Base-by-base conservation (phyloP, 768 basidiomycete genomes). In the Mycena floridula region DNA sequence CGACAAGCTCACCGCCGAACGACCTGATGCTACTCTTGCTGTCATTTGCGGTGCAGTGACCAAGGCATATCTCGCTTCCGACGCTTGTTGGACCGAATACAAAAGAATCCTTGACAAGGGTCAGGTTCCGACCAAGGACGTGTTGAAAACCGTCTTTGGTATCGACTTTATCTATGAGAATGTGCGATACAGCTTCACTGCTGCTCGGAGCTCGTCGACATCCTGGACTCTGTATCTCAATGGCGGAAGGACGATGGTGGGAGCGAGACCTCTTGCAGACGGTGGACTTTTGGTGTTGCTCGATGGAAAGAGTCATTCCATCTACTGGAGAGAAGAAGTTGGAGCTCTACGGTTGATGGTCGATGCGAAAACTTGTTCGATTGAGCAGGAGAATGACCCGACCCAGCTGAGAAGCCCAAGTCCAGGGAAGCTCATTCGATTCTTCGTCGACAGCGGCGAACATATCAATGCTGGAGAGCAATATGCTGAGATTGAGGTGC, bases 341-440 rank as follows among this genome's bases (percentile, higher is more conserved):
- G 96, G 93, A 44, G 89, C 91, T 7, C 70, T 93, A 53, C 72
- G 89, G 52, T 62, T 98, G 59, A 91, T 92, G 82, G 85, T 99
- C 48, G 95, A 99, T 66, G 79, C 92, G 43, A 95, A 97, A 76
- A 99, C 96, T 13, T 96, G 94, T 62, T 74, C 97, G 68, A 93
- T 99, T 54, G 96, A 97, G 64, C 94, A 98, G 67, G 96, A 99
- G 75, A 97, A 97, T 55, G 96, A 99, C 58, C 96, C 96, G 13
- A 99, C 96, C 20, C 95, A 98, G 63, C 73, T 98, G 37, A 76
- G 96, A 54, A 92, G 89, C 58, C 96, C 96, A 7, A 90, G 85
- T 66, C 96, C 96, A 8, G 96, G 96, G 27, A 99, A 99, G 67
- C 79, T 99, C 40, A 79, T 99, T 44, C 79, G 94, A 25, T 94